A percentile compares a stretch with the other conserved stretches of the same genome.
These are phyloP conservation scores for Crithidia sp. DNA, from an alignment of 208 protist genomes.

Conservation along the genomic window DNA sequence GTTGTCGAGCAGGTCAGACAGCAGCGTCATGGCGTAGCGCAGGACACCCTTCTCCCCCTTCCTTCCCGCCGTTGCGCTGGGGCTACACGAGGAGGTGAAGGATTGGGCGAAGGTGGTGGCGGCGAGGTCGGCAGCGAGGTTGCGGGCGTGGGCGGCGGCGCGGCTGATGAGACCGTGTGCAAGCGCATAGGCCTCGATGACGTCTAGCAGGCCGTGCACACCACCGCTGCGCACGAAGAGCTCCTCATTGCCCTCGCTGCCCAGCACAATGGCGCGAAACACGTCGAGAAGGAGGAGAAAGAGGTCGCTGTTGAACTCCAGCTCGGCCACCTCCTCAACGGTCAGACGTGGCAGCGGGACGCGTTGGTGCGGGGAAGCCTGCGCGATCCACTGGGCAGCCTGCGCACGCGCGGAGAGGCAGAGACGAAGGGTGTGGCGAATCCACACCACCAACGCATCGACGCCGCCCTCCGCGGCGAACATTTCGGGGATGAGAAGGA, in stretches of 20 bases:
- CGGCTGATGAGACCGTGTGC: constrained; percentile 26
- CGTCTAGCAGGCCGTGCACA: constrained; percentile 50
- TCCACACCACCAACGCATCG: constrained; percentile 25
- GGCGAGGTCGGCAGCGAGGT: neutral
- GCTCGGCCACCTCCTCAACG: constrained; percentile 4
- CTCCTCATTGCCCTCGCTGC: constrained; percentile 27
- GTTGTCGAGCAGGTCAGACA: constrained; percentile 68
- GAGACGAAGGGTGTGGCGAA: constrained; percentile 25
- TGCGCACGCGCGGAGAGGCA: constrained; percentile 3
- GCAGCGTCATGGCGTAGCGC: constrained; percentile 51
- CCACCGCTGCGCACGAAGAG: constrained; percentile 29
- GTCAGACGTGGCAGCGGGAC: constrained; percentile 1
- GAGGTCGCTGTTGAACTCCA: constrained; percentile 11
- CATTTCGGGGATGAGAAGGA: constrained; percentile 27
- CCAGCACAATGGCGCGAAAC: constrained; percentile 32
- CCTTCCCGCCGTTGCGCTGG: neutral
- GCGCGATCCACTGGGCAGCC: neutral
- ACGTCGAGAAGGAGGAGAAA: constrained; percentile 34
- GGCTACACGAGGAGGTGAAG: neutral
- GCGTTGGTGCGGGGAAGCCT: neutral
- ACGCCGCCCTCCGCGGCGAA: constrained; percentile 31
- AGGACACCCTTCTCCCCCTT: constrained; percentile 33
- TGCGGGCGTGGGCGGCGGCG: constrained; percentile 21
- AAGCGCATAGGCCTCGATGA: constrained; percentile 44
- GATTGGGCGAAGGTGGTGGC: neutral